A percentile compares a stretch with the other conserved stretches of the same genome.
Evolutionary conservation across 2,329 filamentous ascomycete species (phyloP).

Genomic region (Diaporthe sp.): DNA sequence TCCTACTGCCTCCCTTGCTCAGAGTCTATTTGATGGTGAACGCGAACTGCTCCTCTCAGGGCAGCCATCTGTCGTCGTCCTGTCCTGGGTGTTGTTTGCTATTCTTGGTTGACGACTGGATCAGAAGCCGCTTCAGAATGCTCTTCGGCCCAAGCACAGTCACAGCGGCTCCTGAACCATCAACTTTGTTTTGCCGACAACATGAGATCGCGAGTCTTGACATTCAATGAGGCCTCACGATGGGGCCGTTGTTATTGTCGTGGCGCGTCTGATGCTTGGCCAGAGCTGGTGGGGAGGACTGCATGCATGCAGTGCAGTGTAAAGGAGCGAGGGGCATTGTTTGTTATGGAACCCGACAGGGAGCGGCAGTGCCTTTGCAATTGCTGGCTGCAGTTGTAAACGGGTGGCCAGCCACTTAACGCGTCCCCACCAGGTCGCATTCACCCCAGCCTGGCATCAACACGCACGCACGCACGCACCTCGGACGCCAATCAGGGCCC

Average conservation of each 20-base stretch:
- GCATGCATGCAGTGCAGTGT: not conserved
- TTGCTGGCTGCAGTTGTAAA: slow-evolving; percentile 10
- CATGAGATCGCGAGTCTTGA: slow-evolving; percentile 17
- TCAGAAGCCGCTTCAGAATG: slow-evolving; percentile 5
- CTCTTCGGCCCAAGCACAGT: slow-evolving; percentile 20
- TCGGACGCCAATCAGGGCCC: slow-evolving; percentile 1
- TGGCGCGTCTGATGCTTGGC: slow-evolving; percentile 27
- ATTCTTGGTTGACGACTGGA: not conserved
- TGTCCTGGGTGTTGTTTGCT: slow-evolving; percentile 3
- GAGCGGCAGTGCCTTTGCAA: slow-evolving; percentile 7
- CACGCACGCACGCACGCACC: not conserved
- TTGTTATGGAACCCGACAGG: slow-evolving; percentile 26
- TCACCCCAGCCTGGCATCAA: slow-evolving; percentile 4
- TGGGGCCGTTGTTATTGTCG: slow-evolving; percentile 26
- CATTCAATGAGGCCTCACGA: slow-evolving; percentile 3
- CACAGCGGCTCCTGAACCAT: slow-evolving; percentile 8
- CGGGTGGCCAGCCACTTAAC: slow-evolving; percentile 21
- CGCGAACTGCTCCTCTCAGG: not conserved
- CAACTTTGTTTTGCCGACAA: not conserved
- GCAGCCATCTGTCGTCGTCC: not conserved
- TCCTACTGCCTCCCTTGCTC: slow-evolving; percentile 1
- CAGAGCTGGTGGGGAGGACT: not conserved
- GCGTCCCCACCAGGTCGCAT: slow-evolving; percentile 25
- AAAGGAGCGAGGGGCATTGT: slow-evolving; percentile 28
- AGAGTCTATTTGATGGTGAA: not conserved